Base-by-base conservation (phyloP, 2,329 filamentous ascomycete species). In the Hymenoscyphus linearis region DNA sequence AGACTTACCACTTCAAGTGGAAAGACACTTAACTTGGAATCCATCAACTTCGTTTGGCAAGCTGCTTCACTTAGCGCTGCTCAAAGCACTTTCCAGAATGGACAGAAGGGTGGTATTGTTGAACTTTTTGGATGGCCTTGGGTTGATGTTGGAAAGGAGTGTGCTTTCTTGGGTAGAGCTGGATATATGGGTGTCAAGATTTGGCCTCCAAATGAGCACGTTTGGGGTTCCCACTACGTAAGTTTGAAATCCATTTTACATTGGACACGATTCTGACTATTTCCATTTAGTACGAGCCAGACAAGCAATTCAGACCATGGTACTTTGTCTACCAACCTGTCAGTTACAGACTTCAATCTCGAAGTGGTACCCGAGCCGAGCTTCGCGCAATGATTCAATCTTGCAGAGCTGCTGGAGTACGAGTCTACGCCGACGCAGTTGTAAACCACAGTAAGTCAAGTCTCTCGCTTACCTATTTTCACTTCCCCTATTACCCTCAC, bases 111-210 rank as follows among this genome's bases (percentile, higher is more conserved):
- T 12, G 69, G 64, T 13, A 72, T 72, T 40, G 67, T 70, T 10
- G 70, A 72, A 52, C 57, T 72, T 25, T 72, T 72, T 53, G 70
- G 70, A n/a, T 72, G 70, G 70, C 70, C 69, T 6, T 72, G 69
- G 59, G 69, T 67, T 55, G 70, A 72, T 65, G 63, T 72, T 57
- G 70, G 69, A 2, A 67, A 65, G 25, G 70, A 72, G 59, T 72
- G 70, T 61, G 47, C 63, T 3, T 71, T 72, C 40, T 59, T 72
- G 22, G 69, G 67, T 22, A 71, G 67, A 61, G 70, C 70, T 54
- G 68, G 70, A 18, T 72, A 70, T 56, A 72, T 72, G 70, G 70
- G 70, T 55, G 69, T 72, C 16, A 72, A 68, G 62, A 66, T 72
- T n/a, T 72, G 69, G 69, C 69, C 70, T 12, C 58, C 69, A 14